phyloP scores from a whole-genome alignment of 768 basidiomycete genomes.

The Boletus pseudo-olivaceus region DNA sequence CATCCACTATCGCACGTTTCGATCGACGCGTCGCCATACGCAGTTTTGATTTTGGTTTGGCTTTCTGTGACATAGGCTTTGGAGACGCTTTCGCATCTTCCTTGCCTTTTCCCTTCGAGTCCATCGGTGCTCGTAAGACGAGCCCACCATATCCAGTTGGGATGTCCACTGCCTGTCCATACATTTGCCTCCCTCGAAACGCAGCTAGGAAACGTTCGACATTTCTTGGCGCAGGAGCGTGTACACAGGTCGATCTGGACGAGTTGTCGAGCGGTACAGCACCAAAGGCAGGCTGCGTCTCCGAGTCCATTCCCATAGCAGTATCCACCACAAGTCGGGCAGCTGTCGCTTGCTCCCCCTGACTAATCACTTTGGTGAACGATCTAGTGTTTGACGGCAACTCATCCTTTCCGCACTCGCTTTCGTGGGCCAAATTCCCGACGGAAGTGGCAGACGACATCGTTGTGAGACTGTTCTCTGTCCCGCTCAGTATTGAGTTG shows the following conservation, averaged over 20 bases:
- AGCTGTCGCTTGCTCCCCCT: background rate
- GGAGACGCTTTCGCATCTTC: background rate
- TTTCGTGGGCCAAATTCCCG: background rate
- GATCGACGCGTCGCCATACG: slow-evolving; percentile 9
- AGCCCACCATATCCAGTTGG: slow-evolving; percentile 69
- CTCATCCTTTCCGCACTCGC: background rate
- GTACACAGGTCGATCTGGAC: background rate
- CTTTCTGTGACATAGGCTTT: slow-evolving; percentile 1
- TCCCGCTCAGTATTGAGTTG: slow-evolving; percentile 3
- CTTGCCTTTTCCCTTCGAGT: slow-evolving; percentile 17
- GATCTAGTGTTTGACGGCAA: background rate
- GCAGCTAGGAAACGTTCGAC: slow-evolving; percentile 45
- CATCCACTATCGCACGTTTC: slow-evolving; percentile 28
- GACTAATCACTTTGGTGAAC: background rate
- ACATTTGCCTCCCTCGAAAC: slow-evolving; percentile 74
- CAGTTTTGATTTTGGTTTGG: slow-evolving; percentile 13
- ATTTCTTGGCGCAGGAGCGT: background rate
- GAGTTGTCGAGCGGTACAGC: background rate
- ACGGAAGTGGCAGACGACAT: slow-evolving; percentile 6
- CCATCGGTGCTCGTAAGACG: slow-evolving; percentile 41
- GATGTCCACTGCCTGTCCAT: slow-evolving; percentile 58
- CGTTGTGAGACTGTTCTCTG: slow-evolving; percentile 1
- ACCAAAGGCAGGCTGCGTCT: slow-evolving; percentile 11
- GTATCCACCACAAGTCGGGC: background rate
- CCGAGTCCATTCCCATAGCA: slow-evolving; percentile 1